These are phyloP conservation scores for Parasitella parasitica DNA, from an alignment of 371 early-diverging fungal species.

Conservation along the genomic window DNA sequence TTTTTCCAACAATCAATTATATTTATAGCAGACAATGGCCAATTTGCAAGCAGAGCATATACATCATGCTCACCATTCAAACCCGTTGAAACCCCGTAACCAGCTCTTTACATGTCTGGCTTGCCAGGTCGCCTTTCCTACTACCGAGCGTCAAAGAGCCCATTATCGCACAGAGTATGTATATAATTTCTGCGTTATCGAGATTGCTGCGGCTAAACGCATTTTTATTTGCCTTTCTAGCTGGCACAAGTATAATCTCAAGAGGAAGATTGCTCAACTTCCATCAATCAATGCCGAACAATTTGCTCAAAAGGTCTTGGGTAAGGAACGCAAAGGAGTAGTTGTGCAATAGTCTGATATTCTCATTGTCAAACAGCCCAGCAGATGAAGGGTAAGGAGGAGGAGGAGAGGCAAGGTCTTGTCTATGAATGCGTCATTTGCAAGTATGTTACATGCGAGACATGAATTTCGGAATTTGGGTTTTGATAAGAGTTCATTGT, in stretches of 20 bases:
- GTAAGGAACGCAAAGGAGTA: conserved; percentile 32
- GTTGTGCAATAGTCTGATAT: not conserved
- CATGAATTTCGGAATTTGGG: too few relatives aligned
- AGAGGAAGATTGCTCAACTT: conserved; percentile 81
- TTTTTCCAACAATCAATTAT: not conserved
- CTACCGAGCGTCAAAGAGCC: conserved; percentile 78
- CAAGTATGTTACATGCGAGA: conserved; percentile 22
- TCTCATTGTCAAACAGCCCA: conserved; percentile 30
- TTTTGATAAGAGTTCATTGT: not conserved
- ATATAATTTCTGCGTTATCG: too few relatives aligned
- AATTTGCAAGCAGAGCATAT: conserved; percentile 5
- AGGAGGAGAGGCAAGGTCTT: conserved; percentile 37
- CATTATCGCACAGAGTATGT: conserved; percentile 79
- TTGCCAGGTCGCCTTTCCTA: conserved; percentile 85
- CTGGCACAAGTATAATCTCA: conserved; percentile 91
- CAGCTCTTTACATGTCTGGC: conserved; percentile 66
- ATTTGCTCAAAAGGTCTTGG: conserved; percentile 68
- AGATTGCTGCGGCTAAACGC: not conserved
- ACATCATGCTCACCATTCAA: conserved; percentile 16
- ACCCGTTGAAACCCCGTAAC: conserved; percentile 26
- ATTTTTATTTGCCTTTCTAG: conserved; percentile 9
- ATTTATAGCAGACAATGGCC: not conserved
- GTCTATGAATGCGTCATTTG: conserved; percentile 44
- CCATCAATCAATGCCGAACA: conserved; percentile 72
- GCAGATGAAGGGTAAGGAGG: conserved; percentile 44